These are phyloP conservation scores for Pyrenophora graminea DNA, from an alignment of 2,329 filamentous ascomycete species.

Conservation along the genomic window DNA sequence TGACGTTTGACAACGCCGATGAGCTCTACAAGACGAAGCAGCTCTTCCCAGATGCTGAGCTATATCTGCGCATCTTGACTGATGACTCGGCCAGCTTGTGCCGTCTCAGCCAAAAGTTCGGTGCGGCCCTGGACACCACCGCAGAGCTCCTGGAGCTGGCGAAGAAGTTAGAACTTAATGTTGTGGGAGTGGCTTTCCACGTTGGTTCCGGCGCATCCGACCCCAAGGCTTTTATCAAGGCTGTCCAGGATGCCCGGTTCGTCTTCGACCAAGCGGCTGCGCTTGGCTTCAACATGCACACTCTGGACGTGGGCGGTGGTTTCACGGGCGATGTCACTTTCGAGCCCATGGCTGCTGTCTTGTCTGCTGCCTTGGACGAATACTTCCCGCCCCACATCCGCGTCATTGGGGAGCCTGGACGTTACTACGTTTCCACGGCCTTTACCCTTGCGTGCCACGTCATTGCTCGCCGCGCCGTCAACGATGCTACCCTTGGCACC, in stretches of 20 bases:
- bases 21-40: constrained; percentile 98
- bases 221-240: constrained; percentile 86
- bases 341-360: constrained; percentile 81
- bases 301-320: constrained; percentile 90
- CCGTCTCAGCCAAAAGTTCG: constrained; percentile 96
- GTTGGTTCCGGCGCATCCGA: constrained; percentile 96
- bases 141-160: constrained; percentile 77
- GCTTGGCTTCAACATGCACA: constrained; percentile 80
- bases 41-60: constrained; percentile 83
- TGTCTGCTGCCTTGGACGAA: constrained; percentile 78
- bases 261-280: constrained; percentile 85
- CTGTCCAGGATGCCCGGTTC: constrained; percentile 82
- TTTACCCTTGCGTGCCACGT: constrained; percentile 96
- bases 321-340: constrained; percentile 92
- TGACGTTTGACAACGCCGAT: constrained; percentile 99
- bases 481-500: constrained; percentile 66
- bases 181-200: constrained; percentile 96
- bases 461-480: constrained; percentile 89
- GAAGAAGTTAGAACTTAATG: constrained; percentile 80
- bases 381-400: constrained; percentile 84
- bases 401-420: constrained; percentile 93
- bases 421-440: constrained; percentile 91
- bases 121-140: constrained; percentile 83
- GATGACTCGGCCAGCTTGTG: constrained; percentile 95
- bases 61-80: constrained; percentile 92